A percentile compares a stretch with the other conserved stretches of the same genome.
These are phyloP conservation scores for Escallonia herrerae DNA, from an alignment of 129 eudicot genomes.

Conservation along the genomic window DNA sequence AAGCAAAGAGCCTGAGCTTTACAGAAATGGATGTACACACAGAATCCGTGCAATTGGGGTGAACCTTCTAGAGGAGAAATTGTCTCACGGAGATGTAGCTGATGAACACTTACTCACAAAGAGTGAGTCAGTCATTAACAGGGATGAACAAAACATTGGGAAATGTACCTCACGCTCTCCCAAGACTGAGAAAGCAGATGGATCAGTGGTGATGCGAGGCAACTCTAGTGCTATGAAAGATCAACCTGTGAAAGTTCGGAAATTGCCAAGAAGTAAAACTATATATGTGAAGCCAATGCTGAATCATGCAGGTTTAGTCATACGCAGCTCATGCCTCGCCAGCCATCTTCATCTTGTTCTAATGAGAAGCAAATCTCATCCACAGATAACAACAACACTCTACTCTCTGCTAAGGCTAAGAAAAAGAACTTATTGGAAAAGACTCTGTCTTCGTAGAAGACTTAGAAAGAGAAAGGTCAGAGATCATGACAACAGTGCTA, in stretches of 20 bases:
- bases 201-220: constrained; percentile 1
- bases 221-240: constrained; percentile 11
- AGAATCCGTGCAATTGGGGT: constrained; percentile 49
- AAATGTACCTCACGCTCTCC: constrained; percentile 1
- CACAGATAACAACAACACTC: background rate
- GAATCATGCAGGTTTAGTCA: constrained; percentile 20
- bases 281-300: constrained; percentile 15
- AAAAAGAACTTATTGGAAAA: constrained; percentile 11
- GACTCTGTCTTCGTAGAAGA: constrained; percentile 48
- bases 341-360: constrained; percentile 2
- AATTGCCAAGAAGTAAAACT: constrained; percentile 12
- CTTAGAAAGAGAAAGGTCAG: constrained; percentile 47
- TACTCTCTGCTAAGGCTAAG: background rate
- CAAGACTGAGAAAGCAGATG: constrained; percentile 1
- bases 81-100: constrained; percentile 12
- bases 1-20: constrained; percentile 36
- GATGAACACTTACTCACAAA: constrained; percentile 5
- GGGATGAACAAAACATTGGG: constrained; percentile 7
- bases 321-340: constrained; percentile 7
- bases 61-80: constrained; percentile 17
- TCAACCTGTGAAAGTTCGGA: constrained; percentile 13
- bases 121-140: constrained; percentile 4
- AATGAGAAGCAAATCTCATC: background rate
- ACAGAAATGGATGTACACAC: constrained; percentile 49
- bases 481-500: constrained; percentile 40